phyloP scores from a whole-genome alignment of 345 rosid species.

The Luvunga scandens region DNA sequence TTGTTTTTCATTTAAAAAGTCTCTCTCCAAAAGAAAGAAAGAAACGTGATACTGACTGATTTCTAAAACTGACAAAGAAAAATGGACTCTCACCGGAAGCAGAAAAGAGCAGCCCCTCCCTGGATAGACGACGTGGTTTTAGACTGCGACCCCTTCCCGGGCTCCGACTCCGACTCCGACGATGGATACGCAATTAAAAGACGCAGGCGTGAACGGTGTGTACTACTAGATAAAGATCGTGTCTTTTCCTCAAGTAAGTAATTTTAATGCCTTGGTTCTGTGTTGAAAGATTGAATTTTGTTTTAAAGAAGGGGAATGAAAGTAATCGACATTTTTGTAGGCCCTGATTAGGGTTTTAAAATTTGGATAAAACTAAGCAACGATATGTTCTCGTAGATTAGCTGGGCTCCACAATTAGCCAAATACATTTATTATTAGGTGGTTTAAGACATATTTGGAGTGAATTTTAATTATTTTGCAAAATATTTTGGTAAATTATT shows the following conservation, averaged over 20 bases:
- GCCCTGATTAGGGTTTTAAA: not conserved
- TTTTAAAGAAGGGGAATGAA: too few relatives aligned
- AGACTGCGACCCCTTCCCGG: too few relatives aligned
- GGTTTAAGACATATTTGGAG: not conserved
- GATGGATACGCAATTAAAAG: conserved; percentile 19
- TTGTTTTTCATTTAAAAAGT: too few relatives aligned
- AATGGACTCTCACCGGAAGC: too few relatives aligned
- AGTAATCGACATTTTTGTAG: not conserved
- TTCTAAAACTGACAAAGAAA: too few relatives aligned
- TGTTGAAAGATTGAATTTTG: not conserved
- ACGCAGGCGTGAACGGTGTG: conserved; percentile 45
- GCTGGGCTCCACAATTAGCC: not conserved
- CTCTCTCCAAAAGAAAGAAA: too few relatives aligned
- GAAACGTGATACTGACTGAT: too few relatives aligned
- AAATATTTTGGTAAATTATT: too few relatives aligned
- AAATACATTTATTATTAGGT: not conserved
- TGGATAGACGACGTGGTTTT: too few relatives aligned
- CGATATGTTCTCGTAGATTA: not conserved
- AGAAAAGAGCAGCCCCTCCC: too few relatives aligned
- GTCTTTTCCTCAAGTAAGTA: not conserved
- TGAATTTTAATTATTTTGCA: too few relatives aligned
- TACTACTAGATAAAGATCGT: not conserved
- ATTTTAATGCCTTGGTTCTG: not conserved
- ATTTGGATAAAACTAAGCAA: not conserved
- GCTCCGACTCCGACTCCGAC: not conserved